These are phyloP conservation scores for Dactylella cylindrospora DNA, from an alignment of 2,329 filamentous ascomycete genomes.

Conservation along the genomic window DNA sequence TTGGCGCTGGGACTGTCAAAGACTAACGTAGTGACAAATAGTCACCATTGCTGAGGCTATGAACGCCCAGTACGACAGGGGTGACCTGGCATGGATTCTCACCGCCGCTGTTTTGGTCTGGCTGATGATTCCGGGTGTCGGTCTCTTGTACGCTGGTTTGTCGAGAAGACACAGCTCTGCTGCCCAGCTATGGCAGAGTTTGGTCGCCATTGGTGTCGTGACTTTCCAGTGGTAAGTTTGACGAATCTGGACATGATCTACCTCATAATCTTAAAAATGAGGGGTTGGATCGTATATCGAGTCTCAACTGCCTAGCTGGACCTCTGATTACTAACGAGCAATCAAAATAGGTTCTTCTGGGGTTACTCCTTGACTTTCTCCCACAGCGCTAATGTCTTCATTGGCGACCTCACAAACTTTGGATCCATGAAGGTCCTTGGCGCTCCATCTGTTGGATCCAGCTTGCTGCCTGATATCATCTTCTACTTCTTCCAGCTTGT, in stretches of 20 bases:
- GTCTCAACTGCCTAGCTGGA: no score
- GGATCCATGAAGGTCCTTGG: constrained; percentile 63
- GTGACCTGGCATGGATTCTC: constrained; percentile 80
- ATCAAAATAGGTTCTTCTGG: constrained; percentile 59
- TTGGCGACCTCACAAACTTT: constrained; percentile 64
- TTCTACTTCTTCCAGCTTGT: constrained; percentile 68
- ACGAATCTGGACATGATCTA: no score
- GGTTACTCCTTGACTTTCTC: constrained; percentile 66
- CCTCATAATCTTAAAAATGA: constrained; percentile 54
- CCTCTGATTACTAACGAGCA: neutral
- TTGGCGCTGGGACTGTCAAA: neutral
- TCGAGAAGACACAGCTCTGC: constrained; percentile 65
- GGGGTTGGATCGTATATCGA: no score
- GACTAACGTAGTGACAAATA: no score
- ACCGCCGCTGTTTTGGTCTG: constrained; percentile 62
- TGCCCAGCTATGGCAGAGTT: constrained; percentile 64
- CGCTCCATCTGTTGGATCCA: constrained; percentile 62
- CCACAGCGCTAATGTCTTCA: constrained; percentile 63
- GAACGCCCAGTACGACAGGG: constrained; percentile 51
- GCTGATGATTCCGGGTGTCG: constrained; percentile 68
- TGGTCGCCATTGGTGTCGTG: constrained; percentile 61
- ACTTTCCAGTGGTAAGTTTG: constrained; percentile 56
- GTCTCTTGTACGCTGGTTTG: constrained; percentile 66
- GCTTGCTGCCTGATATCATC: constrained; percentile 64
- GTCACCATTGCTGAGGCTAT: constrained; percentile 35